Base-by-base conservation (phyloP, 345 rosid genomes). In the Citrus hindsii region DNA sequence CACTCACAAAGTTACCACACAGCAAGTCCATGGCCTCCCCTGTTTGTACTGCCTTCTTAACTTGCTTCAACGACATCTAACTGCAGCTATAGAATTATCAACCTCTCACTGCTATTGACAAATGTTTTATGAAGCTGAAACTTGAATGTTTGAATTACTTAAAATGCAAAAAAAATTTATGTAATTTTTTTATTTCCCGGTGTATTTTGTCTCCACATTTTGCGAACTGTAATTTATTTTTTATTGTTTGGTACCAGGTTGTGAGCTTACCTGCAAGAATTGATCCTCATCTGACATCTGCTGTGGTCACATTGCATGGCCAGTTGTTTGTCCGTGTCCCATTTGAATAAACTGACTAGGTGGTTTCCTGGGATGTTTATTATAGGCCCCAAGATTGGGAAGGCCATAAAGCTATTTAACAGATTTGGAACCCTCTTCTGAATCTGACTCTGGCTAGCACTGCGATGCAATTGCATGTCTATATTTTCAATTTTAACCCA, bases 231-330 rank as follows among this genome's bases (percentile, higher is more conserved):
- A 21, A 46, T 9, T 46, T 64, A 10, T 27, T 70, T 27, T 58
- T 5, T 46, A 64, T 18, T n/a, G 62, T 27, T 2, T 76, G 48
- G 60, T 77, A 53, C 30, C 83, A 91, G 95, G 92, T 91, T 69
- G 87, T 91, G 19, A 88, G 78, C 85, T 84, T 91, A 65, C 92
- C 95, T 9, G 81, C 86, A 7, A 85, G 92, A 82, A 91, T 91
- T 8, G 93, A 89, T 69, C 90, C 95, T 9, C 91, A 82, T 78
- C 92, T 88, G 32, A 89, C 95, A 53, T 87, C 95, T 5, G 93
- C 95, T 1, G 93, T 91, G 70, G 95, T 91, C 59, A 91, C 93
- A 69, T 76, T 91, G 68, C 95, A 91, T 33, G 95, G 95, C 12
- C 95, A 90, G 78, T 73, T 91, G 77, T 88, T 85, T 56, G 87